phyloP scores from a whole-genome alignment of 140 eudicot genomes.

The Erigeron philadelphicus region DNA sequence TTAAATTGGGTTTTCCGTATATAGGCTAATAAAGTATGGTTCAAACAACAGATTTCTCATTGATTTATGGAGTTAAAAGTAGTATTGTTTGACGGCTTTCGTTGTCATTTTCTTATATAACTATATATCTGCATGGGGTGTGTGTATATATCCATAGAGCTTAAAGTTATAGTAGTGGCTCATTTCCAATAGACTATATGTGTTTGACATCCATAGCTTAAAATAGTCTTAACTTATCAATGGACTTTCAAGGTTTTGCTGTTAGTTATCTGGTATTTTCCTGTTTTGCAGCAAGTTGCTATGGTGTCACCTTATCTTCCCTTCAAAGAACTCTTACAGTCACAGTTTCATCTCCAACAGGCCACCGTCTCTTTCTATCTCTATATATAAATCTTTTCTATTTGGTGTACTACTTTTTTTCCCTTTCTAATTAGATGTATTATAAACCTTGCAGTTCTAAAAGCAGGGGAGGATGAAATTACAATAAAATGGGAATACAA shows the following conservation, averaged over 20 bases:
- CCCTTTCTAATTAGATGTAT: neutral
- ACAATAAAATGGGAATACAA: slow-evolving; percentile 41
- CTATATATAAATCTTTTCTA: neutral
- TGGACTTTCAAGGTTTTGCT: neutral
- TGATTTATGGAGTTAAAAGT: neutral
- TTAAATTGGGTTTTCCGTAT: neutral
- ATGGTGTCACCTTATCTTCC: slow-evolving; percentile 6
- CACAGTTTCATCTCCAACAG: slow-evolving; percentile 3
- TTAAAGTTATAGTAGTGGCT: neutral
- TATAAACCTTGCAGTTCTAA: slow-evolving; percentile 32
- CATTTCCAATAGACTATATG: neutral
- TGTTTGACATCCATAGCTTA: neutral
- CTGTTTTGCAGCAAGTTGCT: slow-evolving; percentile 6
- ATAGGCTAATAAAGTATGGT: neutral
- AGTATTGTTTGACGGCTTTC: neutral
- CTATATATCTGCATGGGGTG: neutral
- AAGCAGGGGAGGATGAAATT: slow-evolving; percentile 44
- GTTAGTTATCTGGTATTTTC: slow-evolving; percentile 2
- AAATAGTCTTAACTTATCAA: neutral
- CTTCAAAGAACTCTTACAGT: slow-evolving; percentile 6
- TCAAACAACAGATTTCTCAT: neutral
- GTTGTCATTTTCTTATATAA: slow-evolving; percentile 1
- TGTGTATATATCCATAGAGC: slow-evolving; percentile 7
- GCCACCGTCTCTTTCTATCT: slow-evolving; percentile 1
- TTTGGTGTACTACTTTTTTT: no score